Evolutionary conservation across 2,329 filamentous ascomycete species (phyloP), one percentile per base, ranked within the genome.

Genomic region (Ceratocystis ficicola): DNA sequence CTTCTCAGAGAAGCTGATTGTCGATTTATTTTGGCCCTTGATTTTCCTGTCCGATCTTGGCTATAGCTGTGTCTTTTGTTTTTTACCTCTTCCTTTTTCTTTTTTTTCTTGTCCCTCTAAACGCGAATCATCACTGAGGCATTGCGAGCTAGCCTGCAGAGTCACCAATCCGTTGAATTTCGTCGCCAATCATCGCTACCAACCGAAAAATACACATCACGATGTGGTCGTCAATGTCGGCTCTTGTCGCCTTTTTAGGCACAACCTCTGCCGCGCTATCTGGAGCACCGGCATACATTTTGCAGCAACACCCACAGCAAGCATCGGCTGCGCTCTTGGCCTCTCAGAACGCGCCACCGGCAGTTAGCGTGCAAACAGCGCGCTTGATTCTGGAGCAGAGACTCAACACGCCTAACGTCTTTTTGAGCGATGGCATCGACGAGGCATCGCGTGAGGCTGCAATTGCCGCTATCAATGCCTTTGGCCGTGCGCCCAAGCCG

Each of bases 381-480:
- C 66, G 63, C 22, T 59, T 67, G 20, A 67, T 67, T 63, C 60
- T 67, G 7, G 66, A 67, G 22, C 66, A 67, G 61, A 63, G 66
- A n/a, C 63, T 67, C 41, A 63, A 67, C 60, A 67, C 66, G n/a
- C 66, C 66, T 52, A 65, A 67, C 52, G 64, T 67, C 59, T 67
- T 57, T 32, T 64, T 67, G 2, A 41, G 57, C 41, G 66, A 67
- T 30, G 50, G 57, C 46, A 62, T 67, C 66, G 59, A 65, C 50
- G 44, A 46, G 30, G 59, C 66, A 25, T 63, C 66, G 44, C 66
- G 66, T 50, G 66, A 67, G 63, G 57, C 60, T 36, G 57, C 60
- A 25, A 67, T 67, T 59, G 50, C 63, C 7, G 60, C 63, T 28
- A 65, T 67, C 50, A 67, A 67, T 52, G 57, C 59, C 60, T 67